Evolutionary conservation across 2,329 filamentous ascomycete genomes (phyloP).

Genomic region (Clonostachys rosea): DNA sequence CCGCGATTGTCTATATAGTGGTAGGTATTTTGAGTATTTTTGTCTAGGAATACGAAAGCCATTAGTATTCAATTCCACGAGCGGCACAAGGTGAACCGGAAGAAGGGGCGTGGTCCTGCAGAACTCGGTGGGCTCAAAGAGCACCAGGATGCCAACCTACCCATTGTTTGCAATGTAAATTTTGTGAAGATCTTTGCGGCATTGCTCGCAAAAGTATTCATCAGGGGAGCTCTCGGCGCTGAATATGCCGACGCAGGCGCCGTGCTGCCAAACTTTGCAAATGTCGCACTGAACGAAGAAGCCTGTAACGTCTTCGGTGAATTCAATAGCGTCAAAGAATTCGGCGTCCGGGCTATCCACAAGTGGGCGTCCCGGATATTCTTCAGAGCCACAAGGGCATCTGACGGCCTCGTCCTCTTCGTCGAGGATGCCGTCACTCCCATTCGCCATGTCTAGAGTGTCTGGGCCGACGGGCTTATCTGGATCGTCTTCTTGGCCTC

Average conservation of each 20-base stretch:
- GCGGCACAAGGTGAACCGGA: background rate
- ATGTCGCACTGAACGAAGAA: constrained; percentile 98
- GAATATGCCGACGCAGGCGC: constrained; percentile 94
- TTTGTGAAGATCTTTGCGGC: constrained; percentile 85
- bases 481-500: constrained; percentile 60
- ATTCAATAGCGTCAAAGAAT: constrained; percentile 53
- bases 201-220: constrained; percentile 97
- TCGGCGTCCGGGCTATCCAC: constrained; percentile 55
- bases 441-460: constrained; percentile 49
- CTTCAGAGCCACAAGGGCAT: constrained; percentile 90
- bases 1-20: constrained; percentile 51
- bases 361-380: constrained; percentile 82
- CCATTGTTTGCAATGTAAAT: constrained; percentile 77
- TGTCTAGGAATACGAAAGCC: constrained; percentile 37
- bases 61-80: constrained; percentile 24
- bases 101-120: background rate
- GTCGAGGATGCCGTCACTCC: constrained; percentile 63
- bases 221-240: constrained; percentile 90
- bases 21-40: constrained; percentile 63
- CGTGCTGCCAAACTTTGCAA: constrained; percentile 98
- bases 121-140: background rate
- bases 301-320: constrained; percentile 83
- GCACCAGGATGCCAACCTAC: constrained; percentile 49
- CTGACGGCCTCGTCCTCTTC: constrained; percentile 92
- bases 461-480: constrained; percentile 39